A percentile compares a stretch with the other conserved stretches of the same genome.
phyloP scores from a whole-genome alignment of 1,284 basidiomycete genomes.

The Coniophora puteana region DNA sequence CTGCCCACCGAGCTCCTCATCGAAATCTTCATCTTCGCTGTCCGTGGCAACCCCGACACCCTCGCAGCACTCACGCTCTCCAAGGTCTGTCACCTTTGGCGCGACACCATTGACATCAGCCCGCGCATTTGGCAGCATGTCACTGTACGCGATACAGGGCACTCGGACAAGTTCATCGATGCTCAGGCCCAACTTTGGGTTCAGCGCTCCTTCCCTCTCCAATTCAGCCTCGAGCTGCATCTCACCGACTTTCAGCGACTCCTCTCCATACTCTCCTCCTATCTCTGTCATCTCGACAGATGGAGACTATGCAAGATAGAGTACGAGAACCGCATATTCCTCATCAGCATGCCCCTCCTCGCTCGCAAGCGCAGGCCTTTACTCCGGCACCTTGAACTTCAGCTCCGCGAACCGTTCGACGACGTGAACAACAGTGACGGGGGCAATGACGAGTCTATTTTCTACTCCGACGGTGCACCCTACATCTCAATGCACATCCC shows the following conservation, averaged over 20 bases:
- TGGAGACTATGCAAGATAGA: conserved; percentile 49
- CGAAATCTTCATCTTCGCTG: conserved; percentile 50
- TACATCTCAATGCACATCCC: conserved; percentile 41
- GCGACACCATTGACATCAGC: conserved; percentile 42
- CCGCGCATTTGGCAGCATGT: conserved; percentile 61
- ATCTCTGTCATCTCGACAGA: conserved; percentile 48
- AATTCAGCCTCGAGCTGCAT: conserved; percentile 51
- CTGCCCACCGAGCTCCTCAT: conserved; percentile 63
- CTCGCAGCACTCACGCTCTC: conserved; percentile 47
- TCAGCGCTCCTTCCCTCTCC: conserved; percentile 44
- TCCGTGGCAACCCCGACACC: conserved; percentile 36
- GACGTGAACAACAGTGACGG: conserved; percentile 29
- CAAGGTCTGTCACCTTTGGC: conserved; percentile 54
- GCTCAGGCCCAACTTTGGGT: conserved; percentile 52
- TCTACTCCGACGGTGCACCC: conserved; percentile 26
- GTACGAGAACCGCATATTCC: conserved; percentile 15
- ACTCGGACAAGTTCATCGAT: conserved; percentile 34
- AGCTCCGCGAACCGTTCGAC: conserved; percentile 25
- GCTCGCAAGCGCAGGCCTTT: conserved; percentile 15
- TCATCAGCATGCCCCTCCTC: conserved; percentile 17
- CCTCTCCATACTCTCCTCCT: conserved; percentile 58
- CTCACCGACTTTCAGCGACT: conserved; percentile 47
- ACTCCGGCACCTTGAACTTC: conserved; percentile 25
- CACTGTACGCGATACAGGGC: conserved; percentile 39
- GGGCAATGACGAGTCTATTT: no score